Base-by-base conservation (phyloP, 768 basidiomycete genomes). In the Phlegmacium glaucopus region DNA sequence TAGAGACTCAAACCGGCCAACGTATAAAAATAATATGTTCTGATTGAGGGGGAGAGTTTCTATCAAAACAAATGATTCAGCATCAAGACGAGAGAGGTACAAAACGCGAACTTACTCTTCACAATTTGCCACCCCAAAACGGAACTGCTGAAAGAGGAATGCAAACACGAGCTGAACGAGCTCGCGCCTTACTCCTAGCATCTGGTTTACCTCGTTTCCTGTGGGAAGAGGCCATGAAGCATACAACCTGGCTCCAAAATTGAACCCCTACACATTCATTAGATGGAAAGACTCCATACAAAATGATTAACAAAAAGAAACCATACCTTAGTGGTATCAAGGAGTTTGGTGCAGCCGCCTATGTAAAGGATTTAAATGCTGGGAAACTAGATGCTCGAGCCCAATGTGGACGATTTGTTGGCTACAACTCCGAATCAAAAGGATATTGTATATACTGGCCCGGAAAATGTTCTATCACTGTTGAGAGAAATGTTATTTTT, bases 211-310 rank as follows among this genome's bases (percentile, higher is more conserved):
- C 22, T 3, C 2, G 22, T 2, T 22, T 22, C 5, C 22, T 22
- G 2, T 22, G 22, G 22, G 5, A 22, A 22, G 22, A 22, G 5
- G 22, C 22, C 2, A 38, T 63, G 3, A 4, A 8, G 0, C 54
- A 70, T 39, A 59, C 62, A 0, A 50, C 36, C 9, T 66, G 71
- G 41, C 13, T 72, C 0, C 49, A 55, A 9, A 72, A 71, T 43
- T 45, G 51, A 27, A 39, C 62, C 49, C 34, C 63, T 54, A 64
- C 54, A 12, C 26, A 30, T 13, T 39, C 52, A 1, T 45, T 66
- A 2, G 37, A 62, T 2, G 53, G 52, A 16, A 46, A 46, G 26
- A 67, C 63, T 10, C 59, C 62, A 2, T 55, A 52, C n/a, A 54
- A 66, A 46, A 45, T 50, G 8, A 57, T 55, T 52, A 27, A 17